Conservation (phyloP, 352 stramenopile genomes). For the Pythium myriotylum region DNA sequence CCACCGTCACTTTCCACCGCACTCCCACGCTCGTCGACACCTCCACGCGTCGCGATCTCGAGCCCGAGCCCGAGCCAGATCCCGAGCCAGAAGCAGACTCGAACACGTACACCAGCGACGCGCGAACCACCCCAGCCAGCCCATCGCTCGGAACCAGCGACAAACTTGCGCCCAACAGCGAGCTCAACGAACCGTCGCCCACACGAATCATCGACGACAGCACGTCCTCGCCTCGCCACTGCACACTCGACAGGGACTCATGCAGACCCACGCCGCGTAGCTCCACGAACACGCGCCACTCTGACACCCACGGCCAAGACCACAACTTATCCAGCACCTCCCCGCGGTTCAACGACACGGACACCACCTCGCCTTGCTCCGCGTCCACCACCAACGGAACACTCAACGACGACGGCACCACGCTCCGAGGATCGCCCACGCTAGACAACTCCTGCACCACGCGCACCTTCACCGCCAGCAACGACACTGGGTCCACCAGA, state of each 20-base stretch:
- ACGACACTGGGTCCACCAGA: slow-evolving; percentile 32
- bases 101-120: slow-evolving; percentile 13
- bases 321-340: not conserved
- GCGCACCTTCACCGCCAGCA: slow-evolving; percentile 29
- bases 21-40: slow-evolving; percentile 6
- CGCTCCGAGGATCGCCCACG: slow-evolving; percentile 17
- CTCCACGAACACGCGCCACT: slow-evolving; percentile 5
- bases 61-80: too few relatives aligned
- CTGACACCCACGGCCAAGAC: not conserved
- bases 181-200: not conserved
- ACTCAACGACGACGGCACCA: not conserved
- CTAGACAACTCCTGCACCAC: slow-evolving; percentile 30
- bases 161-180: not conserved
- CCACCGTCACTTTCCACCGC: slow-evolving; percentile 9
- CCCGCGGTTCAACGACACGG: slow-evolving; percentile 13
- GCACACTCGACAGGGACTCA: slow-evolving; percentile 4
- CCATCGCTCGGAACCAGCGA: not conserved
- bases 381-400: slow-evolving; percentile 3
- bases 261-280: not conserved
- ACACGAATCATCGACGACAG: not conserved
- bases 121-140: not conserved
- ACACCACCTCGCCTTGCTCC: slow-evolving; percentile 12
- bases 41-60: too few relatives aligned
- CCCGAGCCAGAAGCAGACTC: too few relatives aligned
- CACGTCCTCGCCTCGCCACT: not conserved